Evolutionary conservation across 2,329 filamentous ascomycete species (phyloP), one percentile per base, ranked within the genome.

Genomic region (Apiospora koreana): DNA sequence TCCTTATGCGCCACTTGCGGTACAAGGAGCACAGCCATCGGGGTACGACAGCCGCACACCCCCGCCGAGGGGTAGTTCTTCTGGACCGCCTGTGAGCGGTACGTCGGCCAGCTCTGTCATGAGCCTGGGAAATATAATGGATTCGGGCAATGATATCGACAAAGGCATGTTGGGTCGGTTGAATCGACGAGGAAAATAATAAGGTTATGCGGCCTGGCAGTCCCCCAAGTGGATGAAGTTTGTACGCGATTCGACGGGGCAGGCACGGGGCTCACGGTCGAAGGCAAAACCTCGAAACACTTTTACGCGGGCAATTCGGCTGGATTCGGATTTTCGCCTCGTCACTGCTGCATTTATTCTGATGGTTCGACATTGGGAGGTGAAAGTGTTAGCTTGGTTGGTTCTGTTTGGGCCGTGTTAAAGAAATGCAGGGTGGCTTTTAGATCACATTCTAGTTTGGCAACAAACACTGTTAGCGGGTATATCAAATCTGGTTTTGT

Each of bases 151-250:
- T 73, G 86, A 88, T 70, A 88, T 89, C 70, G 87, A 89, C 74
- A 82, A 83, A 73, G 83, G 80, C 71, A 89, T 89, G 87, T 81
- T 89, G 69, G 83, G 84, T 48, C 83, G 85, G 46, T 76, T 89
- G 68, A 86, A 87, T 72, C 80, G 83, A 65, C 79, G 79, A 74
- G 42, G 68, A 35, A 62, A 62, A 62, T 62, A 62, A 62, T 62
- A 10, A 31, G 31, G 21, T 62, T 62, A 38, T 38, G 23, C 54
- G 28, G 31, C 54, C 54, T n/a, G 31, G 14, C 28, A 10, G 18
- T n/a, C 31, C 31, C 31, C 54, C 31, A 18, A 38, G 54, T 12
- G 18, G 50, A n/a, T 10, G 21, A 18, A 31, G 10, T 12, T 14
- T 38, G 54, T 38, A 38, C 54, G 9, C 35, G 54, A 21, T 62